phyloP scores from a whole-genome alignment of 2,329 filamentous ascomycete species.

The Colletotrichum cordylinicola region DNA sequence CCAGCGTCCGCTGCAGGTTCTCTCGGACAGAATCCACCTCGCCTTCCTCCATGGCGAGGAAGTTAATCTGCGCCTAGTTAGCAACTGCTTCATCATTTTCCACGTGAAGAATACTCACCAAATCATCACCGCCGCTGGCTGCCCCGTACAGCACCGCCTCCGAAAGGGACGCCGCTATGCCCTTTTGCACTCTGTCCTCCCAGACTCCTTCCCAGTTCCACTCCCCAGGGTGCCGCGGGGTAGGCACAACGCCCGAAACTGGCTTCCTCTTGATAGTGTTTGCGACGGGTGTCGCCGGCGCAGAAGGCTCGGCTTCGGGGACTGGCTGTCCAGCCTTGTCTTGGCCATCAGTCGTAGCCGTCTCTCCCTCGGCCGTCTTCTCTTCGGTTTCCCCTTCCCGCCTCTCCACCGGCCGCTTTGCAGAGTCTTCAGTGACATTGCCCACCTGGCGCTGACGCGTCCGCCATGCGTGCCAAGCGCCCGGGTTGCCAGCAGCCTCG shows the following conservation, averaged over 20 bases:
- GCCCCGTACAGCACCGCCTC: slow-evolving; percentile 81
- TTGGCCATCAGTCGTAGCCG: not conserved
- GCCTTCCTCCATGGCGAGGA: slow-evolving; percentile 66
- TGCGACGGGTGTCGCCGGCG: not conserved
- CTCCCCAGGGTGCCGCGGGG: slow-evolving; percentile 70
- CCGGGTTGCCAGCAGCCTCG: slow-evolving; percentile 84
- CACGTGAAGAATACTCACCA: slow-evolving; percentile 6
- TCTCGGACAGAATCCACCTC: slow-evolving; percentile 64
- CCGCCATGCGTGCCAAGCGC: slow-evolving; percentile 94
- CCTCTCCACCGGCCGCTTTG: not conserved
- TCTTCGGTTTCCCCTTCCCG: not conserved
- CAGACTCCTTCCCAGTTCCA: slow-evolving; percentile 99
- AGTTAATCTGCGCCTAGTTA: slow-evolving; percentile 60
- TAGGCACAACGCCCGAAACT: not conserved
- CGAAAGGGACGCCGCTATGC: slow-evolving; percentile 77
- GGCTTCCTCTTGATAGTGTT: slow-evolving; percentile 21
- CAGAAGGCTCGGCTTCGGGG: not conserved
- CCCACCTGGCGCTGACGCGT: slow-evolving; percentile 52
- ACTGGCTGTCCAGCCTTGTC: slow-evolving; percentile 25
- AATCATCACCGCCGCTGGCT: slow-evolving; percentile 46
- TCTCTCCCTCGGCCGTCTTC: not conserved
- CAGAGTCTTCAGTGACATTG: not conserved
- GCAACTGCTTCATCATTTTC: not conserved
- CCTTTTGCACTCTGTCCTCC: slow-evolving; percentile 86
- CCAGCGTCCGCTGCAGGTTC: slow-evolving; percentile 60